phyloP scores from a whole-genome alignment of 768 basidiomycete species.

The Amanita jacksonii region DNA sequence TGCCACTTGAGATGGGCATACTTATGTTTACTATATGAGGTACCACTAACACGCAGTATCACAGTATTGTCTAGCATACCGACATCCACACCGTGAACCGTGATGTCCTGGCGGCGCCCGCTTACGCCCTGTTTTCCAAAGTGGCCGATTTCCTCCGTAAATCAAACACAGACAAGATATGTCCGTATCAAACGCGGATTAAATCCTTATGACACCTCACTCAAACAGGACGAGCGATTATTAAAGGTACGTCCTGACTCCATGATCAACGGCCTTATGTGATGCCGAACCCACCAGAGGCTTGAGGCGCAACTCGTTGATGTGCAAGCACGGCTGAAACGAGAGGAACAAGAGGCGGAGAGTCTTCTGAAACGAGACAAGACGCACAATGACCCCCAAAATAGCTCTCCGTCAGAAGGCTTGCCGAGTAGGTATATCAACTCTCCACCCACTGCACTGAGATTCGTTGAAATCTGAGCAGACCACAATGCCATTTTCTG shows the following conservation, averaged over 20 bases:
- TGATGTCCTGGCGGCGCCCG: slow-evolving; percentile 1
- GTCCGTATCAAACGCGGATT: slow-evolving; percentile 15
- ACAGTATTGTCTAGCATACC: too few species aligned
- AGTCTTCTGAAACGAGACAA: slow-evolving; percentile 13
- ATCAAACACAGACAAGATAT: slow-evolving; percentile 10
- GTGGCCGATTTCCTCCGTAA: background rate
- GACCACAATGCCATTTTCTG: slow-evolving; percentile 18
- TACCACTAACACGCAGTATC: too few species aligned
- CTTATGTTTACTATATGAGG: too few species aligned
- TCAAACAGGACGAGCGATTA: slow-evolving; percentile 19
- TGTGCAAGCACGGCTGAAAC: slow-evolving; percentile 16
- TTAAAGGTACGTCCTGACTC: slow-evolving; percentile 14
- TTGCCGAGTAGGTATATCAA: background rate
- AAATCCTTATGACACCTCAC: slow-evolving; percentile 7
- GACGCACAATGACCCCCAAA: slow-evolving; percentile 3
- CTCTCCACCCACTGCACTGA: background rate
- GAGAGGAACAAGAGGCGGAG: slow-evolving; percentile 17
- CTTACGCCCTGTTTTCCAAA: background rate
- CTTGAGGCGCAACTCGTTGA: slow-evolving; percentile 20
- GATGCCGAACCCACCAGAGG: slow-evolving; percentile 13
- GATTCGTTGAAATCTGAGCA: background rate
- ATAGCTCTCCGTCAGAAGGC: slow-evolving; percentile 10
- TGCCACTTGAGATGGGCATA: too few species aligned
- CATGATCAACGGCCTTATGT: background rate
- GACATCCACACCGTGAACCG: background rate